Percentiles rank a stretch among this genome's conserved stretches.
Evolutionary conservation across 495 filamentous ascomycete genomes (phyloP).

Genomic region (Copromyces sp.): DNA sequence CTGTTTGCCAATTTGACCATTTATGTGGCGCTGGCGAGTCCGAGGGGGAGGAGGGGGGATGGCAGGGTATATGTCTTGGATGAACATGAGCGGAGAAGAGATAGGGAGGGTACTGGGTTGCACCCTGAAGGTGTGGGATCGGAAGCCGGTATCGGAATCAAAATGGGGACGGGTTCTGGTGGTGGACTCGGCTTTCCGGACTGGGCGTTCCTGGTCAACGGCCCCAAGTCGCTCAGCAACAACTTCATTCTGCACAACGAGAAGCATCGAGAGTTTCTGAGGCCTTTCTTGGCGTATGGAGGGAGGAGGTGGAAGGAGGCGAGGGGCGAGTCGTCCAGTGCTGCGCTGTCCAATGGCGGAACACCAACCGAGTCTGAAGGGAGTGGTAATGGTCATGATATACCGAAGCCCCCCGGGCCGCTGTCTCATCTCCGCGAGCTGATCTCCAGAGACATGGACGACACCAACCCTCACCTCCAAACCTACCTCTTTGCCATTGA

Average conservation of each 20-base stretch:
- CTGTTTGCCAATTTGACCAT: conserved; percentile 27
- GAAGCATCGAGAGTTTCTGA: conserved; percentile 10
- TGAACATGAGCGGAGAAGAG: not conserved
- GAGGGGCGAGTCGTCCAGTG: not conserved
- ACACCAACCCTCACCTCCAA: not conserved
- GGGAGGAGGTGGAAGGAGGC: conserved; percentile 11
- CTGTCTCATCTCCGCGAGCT: conserved; percentile 3
- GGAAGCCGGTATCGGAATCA: not conserved
- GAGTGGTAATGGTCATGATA: not conserved
- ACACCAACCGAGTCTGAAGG: not conserved
- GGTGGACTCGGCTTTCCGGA: conserved; percentile 16
- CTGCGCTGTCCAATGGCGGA: not conserved
- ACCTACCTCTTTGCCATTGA: conserved; percentile 21
- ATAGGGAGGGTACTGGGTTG: not conserved
- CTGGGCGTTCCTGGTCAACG: conserved; percentile 27
- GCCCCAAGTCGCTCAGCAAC: conserved; percentile 18
- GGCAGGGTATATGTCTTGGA: not conserved
- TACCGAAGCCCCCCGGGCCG: not conserved
- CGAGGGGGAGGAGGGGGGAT: not conserved
- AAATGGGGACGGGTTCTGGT: not conserved
- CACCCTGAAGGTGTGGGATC: not conserved
- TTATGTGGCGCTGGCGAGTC: conserved; percentile 3
- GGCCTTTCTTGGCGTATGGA: conserved; percentile 21
- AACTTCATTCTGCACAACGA: conserved; percentile 9
- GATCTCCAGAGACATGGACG: not conserved